Conservation (phyloP, 2,329 filamentous ascomycete species). For the Aspergillus versicolor region DNA sequence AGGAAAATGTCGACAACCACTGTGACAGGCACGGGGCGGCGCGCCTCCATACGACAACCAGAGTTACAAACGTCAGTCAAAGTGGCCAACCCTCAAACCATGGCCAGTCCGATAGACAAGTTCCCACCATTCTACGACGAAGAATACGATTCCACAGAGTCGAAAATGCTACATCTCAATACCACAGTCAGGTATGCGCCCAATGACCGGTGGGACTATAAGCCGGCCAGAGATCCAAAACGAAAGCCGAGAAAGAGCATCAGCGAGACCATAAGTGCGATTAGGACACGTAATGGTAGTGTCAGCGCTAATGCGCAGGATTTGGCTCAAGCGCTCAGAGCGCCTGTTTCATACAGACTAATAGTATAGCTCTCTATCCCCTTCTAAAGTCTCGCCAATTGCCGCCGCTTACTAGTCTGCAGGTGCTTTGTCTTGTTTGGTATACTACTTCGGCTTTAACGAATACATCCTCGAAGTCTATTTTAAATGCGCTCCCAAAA, state of each 20-base stretch:
- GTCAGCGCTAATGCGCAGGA: constrained; percentile 92
- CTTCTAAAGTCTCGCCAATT: background rate
- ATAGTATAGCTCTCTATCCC: constrained; percentile 60
- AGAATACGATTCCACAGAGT: constrained; percentile 28
- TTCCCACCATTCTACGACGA: constrained; percentile 46
- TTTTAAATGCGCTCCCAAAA: constrained; percentile 85
- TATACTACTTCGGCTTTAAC: constrained; percentile 94
- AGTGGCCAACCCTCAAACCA: constrained; percentile 28
- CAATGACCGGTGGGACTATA: constrained; percentile 59
- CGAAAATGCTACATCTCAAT: constrained; percentile 24
- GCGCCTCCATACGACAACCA: constrained; percentile 37
- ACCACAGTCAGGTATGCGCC: constrained; percentile 32
- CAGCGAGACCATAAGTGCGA: constrained; percentile 80
- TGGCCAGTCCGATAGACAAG: constrained; percentile 40
- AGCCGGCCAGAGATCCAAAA: constrained; percentile 37
- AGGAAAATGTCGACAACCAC: constrained; percentile 41
- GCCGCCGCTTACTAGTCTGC: constrained; percentile 25
- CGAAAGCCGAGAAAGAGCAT: constrained; percentile 82
- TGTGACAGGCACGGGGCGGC: constrained; percentile 40
- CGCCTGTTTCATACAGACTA: constrained; percentile 82
- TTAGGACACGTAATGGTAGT: constrained; percentile 76
- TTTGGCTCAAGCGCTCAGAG: constrained; percentile 84
- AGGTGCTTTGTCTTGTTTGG: constrained; percentile 87
- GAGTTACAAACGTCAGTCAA: constrained; percentile 34
- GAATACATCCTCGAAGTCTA: constrained; percentile 97